phyloP scores from a whole-genome alignment of 345 rosid genomes.

The Linum usitatissimum region DNA sequence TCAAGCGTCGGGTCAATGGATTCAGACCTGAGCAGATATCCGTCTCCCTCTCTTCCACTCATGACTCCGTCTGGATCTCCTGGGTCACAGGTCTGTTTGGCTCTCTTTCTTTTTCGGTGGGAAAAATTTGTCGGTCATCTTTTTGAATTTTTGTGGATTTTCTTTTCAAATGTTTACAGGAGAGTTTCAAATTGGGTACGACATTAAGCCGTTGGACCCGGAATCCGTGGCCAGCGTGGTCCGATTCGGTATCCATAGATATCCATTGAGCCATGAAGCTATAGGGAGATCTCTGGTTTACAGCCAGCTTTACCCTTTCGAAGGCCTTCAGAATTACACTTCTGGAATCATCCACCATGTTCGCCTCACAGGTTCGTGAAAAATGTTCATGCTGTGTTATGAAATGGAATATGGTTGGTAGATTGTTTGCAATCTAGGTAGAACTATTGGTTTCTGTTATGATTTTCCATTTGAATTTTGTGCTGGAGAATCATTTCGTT shows the following conservation, averaged over 20 bases:
- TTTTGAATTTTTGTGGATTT: neutral
- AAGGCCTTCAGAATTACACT: slow-evolving; percentile 71
- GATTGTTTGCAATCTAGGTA: neutral
- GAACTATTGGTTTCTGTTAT: neutral
- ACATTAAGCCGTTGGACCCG: slow-evolving; percentile 40
- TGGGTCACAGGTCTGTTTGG: slow-evolving; percentile 51
- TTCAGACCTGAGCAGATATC: slow-evolving; percentile 66
- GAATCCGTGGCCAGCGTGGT: slow-evolving; percentile 50
- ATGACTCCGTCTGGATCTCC: slow-evolving; percentile 62
- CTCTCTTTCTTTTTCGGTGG: neutral
- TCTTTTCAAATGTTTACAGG: neutral
- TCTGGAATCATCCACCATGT: slow-evolving; percentile 86
- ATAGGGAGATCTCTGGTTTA: slow-evolving; percentile 53
- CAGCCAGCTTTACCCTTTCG: slow-evolving; percentile 66
- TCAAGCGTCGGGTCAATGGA: slow-evolving; percentile 40
- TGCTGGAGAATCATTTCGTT: no score
- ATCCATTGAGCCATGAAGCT: slow-evolving; percentile 26
- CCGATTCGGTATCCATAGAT: slow-evolving; percentile 51
- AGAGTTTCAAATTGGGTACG: slow-evolving; percentile 5
- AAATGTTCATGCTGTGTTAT: neutral
- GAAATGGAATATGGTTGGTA: neutral
- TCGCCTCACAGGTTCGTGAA: slow-evolving; percentile 42
- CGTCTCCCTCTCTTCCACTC: slow-evolving; percentile 37
- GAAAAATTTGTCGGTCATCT: neutral
- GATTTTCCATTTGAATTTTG: no score